phyloP scores from a whole-genome alignment of 2,329 filamentous ascomycete genomes.

The Biscogniauxia marginata region DNA sequence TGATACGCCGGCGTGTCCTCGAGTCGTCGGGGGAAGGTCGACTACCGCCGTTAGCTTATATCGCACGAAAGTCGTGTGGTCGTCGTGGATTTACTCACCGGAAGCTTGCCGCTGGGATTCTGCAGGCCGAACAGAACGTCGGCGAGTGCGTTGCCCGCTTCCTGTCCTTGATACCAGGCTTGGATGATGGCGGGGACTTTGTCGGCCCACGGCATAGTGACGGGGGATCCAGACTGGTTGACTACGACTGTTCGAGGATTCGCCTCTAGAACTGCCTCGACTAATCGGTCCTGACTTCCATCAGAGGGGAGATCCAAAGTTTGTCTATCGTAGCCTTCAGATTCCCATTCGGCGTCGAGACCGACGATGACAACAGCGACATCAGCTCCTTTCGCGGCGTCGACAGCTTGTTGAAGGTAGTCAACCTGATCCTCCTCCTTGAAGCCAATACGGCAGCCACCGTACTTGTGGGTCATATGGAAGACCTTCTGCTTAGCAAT shows the following conservation, averaged over 20 bases:
- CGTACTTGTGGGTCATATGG: conserved; percentile 63
- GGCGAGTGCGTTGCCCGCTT: conserved; percentile 66
- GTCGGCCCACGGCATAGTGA: conserved; percentile 69
- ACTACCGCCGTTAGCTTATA: conserved; percentile 34
- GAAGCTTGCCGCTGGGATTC: conserved; percentile 68
- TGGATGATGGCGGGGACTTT: conserved; percentile 66
- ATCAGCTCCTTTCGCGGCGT: conserved; percentile 60
- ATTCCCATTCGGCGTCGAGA: conserved; percentile 73
- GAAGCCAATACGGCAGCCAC: conserved; percentile 70
- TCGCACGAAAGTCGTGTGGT: not conserved
- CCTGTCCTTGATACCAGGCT: conserved; percentile 69
- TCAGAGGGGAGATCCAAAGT: conserved; percentile 59
- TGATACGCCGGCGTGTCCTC: conserved; percentile 69
- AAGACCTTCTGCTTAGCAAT: conserved; percentile 56
- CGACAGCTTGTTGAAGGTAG: conserved; percentile 64
- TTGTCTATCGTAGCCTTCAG: conserved; percentile 67
- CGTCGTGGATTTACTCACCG: conserved; percentile 39
- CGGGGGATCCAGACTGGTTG: conserved; percentile 66
- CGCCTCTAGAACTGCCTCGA: conserved; percentile 59
- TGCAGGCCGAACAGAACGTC: conserved; percentile 63
- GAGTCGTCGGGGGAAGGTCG: conserved; percentile 63
- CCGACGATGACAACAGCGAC: conserved; percentile 68
- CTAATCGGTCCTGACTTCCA: conserved; percentile 60
- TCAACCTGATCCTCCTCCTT: conserved; percentile 63
- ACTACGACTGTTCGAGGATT: conserved; percentile 68